Evolutionary conservation across 495 filamentous ascomycete genomes (phyloP), one percentile per base, ranked within the genome.

Genomic region (Penicillium bovifimosum): DNA sequence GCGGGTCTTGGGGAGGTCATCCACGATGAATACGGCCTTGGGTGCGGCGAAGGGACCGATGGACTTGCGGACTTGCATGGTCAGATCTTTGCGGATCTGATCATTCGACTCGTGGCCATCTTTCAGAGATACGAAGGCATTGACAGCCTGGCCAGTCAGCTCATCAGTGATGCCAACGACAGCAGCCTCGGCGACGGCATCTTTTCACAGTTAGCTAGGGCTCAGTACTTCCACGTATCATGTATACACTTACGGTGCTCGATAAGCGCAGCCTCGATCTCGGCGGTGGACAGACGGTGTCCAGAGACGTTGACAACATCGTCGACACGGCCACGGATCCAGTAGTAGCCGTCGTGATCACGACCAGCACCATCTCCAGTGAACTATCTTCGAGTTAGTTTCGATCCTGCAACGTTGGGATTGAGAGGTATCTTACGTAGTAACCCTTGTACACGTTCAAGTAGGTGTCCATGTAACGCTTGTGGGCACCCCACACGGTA

Each of bases 281-380:
- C 93, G 40, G 93, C 93, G 14, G 95, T 99, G 10, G 92, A 96
- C 39, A 99, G 78, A 68, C 93, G 84, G 67, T 99, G 95, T 28
- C 93, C 93, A 54, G 86, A 91, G 44, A 99, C 93, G 67, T 97
- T 99, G 65, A 99, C 92, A 50, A 97, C 93, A 61, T 99, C 93
- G 65, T 99, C 93, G 27, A 97, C 93, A 74, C 93, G 90, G 42
- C 93, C 95, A 51, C 95, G 91, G 71, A 99, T 97, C 95, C 95
- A 97, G 81, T 97, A 97, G 77, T 97, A 97, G 45, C 93, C 93
- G 58, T 99, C 95, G 72, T 96, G 89, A 68, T 99, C 93, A 62
- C 95, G 87, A 56, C 88, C 95, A 51, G 95, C 93, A 60, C 95
- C 95, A 69, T 99, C 93, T 56, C 93, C 93, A 20, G 95, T 99